phyloP scores from a whole-genome alignment of 441 rosid genomes.

The Croton setiger region DNA sequence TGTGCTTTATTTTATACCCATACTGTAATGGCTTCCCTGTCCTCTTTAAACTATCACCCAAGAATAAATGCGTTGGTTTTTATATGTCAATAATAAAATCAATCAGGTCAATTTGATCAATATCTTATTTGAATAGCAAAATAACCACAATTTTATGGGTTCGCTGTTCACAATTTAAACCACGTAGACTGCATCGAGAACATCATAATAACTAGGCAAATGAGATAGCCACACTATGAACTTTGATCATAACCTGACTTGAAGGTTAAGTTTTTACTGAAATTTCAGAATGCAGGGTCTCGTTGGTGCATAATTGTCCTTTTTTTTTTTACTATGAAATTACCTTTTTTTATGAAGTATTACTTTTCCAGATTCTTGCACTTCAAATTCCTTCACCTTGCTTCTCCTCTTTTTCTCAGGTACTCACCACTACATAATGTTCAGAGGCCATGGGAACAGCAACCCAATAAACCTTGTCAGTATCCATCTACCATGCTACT shows the following conservation, averaged over 20 bases:
- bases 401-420: slow-evolving; percentile 31
- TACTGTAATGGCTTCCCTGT: background rate
- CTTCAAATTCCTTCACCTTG: background rate
- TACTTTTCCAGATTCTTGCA: background rate
- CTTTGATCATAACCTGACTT: background rate
- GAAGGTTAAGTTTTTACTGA: background rate
- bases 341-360: background rate
- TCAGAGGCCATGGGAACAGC: slow-evolving; percentile 80
- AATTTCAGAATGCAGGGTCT: background rate
- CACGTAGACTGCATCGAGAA: background rate
- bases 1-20: background rate
- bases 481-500: slow-evolving; percentile 91
- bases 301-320: no score
- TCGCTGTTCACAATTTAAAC: no score
- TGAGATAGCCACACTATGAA: background rate
- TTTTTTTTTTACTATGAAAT: background rate
- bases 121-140: background rate
- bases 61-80: background rate
- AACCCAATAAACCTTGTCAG: slow-evolving; percentile 38
- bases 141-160: no score
- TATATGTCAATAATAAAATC: background rate
- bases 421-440: slow-evolving; percentile 95
- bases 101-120: background rate
- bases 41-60: background rate
- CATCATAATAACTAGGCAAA: background rate